A percentile compares a stretch with the other conserved stretches of the same genome.
Conservation (phyloP, 352 stramenopile species). For the Thalassiosira livingstoniorum region DNA sequence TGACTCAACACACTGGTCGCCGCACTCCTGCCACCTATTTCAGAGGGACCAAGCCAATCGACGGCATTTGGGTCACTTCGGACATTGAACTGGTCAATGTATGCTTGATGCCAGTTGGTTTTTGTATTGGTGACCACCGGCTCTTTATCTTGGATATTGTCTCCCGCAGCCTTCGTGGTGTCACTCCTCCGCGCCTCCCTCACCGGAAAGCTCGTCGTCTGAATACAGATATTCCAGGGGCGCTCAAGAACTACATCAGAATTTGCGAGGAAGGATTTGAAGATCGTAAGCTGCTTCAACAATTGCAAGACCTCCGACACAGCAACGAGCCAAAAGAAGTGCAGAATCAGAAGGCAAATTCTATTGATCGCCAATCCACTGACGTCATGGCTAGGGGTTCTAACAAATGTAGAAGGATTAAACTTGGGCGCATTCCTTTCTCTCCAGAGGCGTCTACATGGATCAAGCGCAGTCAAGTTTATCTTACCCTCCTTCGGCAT, state of each 20-base stretch:
- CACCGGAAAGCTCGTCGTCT: not conserved
- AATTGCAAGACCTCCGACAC: not conserved
- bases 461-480: slow-evolving; percentile 18
- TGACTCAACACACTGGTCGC: slow-evolving; percentile 10
- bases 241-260: not conserved
- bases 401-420: not conserved
- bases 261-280: not conserved
- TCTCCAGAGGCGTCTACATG: slow-evolving; percentile 20
- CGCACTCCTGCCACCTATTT: slow-evolving; percentile 16
- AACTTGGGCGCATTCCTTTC: slow-evolving; percentile 19
- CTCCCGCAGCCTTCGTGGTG: not conserved
- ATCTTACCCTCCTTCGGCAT: slow-evolving; percentile 9
- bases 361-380: not conserved
- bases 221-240: not conserved
- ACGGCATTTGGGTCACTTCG: slow-evolving; percentile 13
- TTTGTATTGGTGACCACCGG: slow-evolving; percentile 24
- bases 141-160: slow-evolving; percentile 21
- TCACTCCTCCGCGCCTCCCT: not conserved
- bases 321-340: not conserved
- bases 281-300: not conserved
- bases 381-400: not conserved
- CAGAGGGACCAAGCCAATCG: slow-evolving; percentile 21
- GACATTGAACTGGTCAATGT: slow-evolving; percentile 18
- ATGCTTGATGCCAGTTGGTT: slow-evolving; percentile 29
- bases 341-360: not conserved